Base-by-base conservation (phyloP, 192 early-diverging fungal species). In the Umbelopsis sp. region DNA sequence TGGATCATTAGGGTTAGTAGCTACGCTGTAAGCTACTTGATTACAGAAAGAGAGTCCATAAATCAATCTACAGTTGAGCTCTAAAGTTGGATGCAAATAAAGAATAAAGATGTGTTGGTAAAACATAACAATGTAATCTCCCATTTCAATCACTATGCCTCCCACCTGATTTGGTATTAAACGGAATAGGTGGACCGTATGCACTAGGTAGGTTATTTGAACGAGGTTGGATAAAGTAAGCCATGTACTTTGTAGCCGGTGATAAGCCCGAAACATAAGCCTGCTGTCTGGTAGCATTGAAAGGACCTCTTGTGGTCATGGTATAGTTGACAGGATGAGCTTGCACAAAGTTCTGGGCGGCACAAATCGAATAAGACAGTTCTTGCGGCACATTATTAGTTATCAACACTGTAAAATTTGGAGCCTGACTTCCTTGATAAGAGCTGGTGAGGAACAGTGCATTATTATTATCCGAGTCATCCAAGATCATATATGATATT, bases 1-100 rank as follows among this genome's bases (percentile, higher is more conserved):
- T 17, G 68, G 25, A 2, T 51, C 44, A 16, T 62, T 62, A 20
- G 56, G 29, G n/a, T 59, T 41, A 44, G 52, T 66, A 3, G 84
- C 85, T 17, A 88, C 87, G 31, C 82, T 80, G 68, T 88, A 88
- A 1, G 84, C 84, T 1, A 88, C 85, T 66, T 84, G 75, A 14
- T 81, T 43, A 71, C 87, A 88, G 50, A 86, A 85, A 32, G 47
- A 29, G 20, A 88, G 70, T 29, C 84, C 71, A 62, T 82, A 81
- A 22, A 88, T 76, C 65, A 88, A 43, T 45, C 76, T 69, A 73
- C 87, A 88, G 59, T 81, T 84, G 21, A 74, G 49, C 24, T 70
- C 80, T 80, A 68, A 25, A 43, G 10, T 29, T 34, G n/a, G 31
- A 45, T n/a, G n/a, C n/a, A 41, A 41, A 11, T 41, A 41, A 41